Conservation (phyloP, 768 basidiomycete genomes). For the Boletus coccyginus region DNA sequence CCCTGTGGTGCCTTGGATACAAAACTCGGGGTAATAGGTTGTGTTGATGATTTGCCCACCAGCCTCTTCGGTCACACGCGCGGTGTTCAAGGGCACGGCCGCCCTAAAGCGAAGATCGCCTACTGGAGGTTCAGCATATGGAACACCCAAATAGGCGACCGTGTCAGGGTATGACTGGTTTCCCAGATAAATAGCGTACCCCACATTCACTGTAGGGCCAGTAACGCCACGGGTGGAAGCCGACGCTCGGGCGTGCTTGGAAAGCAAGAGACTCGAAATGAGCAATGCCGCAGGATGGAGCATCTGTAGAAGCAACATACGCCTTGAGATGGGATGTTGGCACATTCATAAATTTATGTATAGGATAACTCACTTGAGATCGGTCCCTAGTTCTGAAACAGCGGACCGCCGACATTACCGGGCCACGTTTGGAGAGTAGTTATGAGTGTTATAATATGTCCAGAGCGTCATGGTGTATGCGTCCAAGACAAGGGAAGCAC, state of each 20-base stretch:
- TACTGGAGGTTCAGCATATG: constrained; percentile 42
- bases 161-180: constrained; percentile 50
- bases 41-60: constrained; percentile 47
- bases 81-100: constrained; percentile 50
- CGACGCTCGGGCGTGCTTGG: not conserved
- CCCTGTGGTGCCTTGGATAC: constrained; percentile 57
- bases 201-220: constrained; percentile 46
- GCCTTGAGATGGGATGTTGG: not conserved
- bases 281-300: not conserved
- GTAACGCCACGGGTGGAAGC: not conserved
- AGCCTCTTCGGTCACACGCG: constrained; percentile 36
- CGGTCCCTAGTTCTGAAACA: not conserved
- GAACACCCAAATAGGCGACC: constrained; percentile 53
- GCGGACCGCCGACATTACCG: not conserved
- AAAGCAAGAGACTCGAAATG: constrained; percentile 24
- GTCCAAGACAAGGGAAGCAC: not conserved
- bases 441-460: not conserved
- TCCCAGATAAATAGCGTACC: constrained; percentile 58
- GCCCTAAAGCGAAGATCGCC: constrained; percentile 44
- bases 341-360: not conserved
- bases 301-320: not conserved
- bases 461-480: not conserved
- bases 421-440: too few species aligned
- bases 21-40: constrained; percentile 53
- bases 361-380: not conserved